Conservation (phyloP, 768 basidiomycete species). For the Ramaria rubella region DNA sequence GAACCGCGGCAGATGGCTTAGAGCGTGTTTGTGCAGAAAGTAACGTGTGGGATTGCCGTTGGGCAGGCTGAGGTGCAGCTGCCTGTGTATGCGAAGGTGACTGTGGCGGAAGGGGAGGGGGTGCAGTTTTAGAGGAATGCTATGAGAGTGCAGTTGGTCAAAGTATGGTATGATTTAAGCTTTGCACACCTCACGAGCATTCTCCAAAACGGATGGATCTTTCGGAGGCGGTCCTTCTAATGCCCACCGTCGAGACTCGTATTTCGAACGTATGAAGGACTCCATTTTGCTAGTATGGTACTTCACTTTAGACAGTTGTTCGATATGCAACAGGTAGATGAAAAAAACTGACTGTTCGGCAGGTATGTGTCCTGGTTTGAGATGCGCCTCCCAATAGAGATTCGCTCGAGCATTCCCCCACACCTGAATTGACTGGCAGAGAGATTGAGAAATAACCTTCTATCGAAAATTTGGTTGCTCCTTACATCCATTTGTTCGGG, state of each 20-base stretch:
- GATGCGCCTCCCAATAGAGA: constrained; percentile 94
- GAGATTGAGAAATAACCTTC: not conserved
- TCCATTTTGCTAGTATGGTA: constrained; percentile 80
- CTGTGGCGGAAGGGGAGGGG: constrained; percentile 13
- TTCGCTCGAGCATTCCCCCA: constrained; percentile 96
- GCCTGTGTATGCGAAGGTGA: not conserved
- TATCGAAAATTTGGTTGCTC: not conserved
- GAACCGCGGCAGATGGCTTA: not conserved
- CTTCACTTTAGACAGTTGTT: not conserved
- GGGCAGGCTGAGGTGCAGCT: constrained; percentile 18
- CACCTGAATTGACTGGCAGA: constrained; percentile 65
- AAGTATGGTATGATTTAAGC: not conserved
- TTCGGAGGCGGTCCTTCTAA: constrained; percentile 77
- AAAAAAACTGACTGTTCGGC: constrained; percentile 78
- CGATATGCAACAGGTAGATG: too few relatives aligned
- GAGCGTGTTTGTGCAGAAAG: constrained; percentile 13
- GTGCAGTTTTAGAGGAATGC: not conserved
- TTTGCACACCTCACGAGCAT: constrained; percentile 13
- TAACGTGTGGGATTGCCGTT: constrained; percentile 23
- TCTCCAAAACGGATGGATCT: constrained; percentile 76
- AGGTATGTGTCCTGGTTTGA: constrained; percentile 85
- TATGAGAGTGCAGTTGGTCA: not conserved
- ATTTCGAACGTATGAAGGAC: constrained; percentile 94
- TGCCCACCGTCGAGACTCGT: constrained; percentile 91
- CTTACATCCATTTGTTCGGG: constrained; percentile 93